phyloP scores from a whole-genome alignment of 176 grass and related monocot genomes.

The maize (Zea mays) region DNA sequence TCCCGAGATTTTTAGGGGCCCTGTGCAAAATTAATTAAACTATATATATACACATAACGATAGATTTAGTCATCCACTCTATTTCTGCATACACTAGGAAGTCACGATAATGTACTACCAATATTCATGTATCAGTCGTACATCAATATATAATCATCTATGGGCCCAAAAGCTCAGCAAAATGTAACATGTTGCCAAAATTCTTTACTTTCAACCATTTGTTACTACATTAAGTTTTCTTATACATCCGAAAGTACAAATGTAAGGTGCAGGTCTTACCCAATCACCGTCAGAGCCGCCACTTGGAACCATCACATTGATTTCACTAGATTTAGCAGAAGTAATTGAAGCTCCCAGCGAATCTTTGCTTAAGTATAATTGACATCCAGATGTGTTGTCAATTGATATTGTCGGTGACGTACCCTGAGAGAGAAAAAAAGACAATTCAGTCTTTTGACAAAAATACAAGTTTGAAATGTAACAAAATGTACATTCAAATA shows the following conservation, averaged over 20 bases:
- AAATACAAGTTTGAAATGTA: neutral
- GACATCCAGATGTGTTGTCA: constrained; percentile 96
- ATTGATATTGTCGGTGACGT: constrained; percentile 85
- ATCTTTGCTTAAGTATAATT: constrained; percentile 83
- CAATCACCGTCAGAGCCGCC: constrained; percentile 64
- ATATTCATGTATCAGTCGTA: neutral
- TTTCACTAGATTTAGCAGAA: constrained; percentile 97
- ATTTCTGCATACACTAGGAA: neutral
- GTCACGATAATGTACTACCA: neutral
- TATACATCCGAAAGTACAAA: neutral
- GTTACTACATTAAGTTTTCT: neutral
- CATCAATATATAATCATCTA: neutral
- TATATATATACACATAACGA: no score
- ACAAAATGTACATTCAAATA: neutral
- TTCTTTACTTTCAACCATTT: neutral
- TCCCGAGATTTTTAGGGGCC: no score
- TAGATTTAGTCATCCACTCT: neutral
- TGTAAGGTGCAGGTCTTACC: constrained; percentile 50
- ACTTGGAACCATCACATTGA: constrained; percentile 82
- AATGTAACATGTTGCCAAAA: neutral
- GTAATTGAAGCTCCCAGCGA: constrained; percentile 79
- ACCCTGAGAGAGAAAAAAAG: constrained; percentile 54
- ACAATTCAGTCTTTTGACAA: neutral
- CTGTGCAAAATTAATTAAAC: no score
- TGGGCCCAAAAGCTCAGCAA: neutral